Conservation (phyloP, 225 moss, liverwort and hornwort species). For the Straminergon stramineum region DNA sequence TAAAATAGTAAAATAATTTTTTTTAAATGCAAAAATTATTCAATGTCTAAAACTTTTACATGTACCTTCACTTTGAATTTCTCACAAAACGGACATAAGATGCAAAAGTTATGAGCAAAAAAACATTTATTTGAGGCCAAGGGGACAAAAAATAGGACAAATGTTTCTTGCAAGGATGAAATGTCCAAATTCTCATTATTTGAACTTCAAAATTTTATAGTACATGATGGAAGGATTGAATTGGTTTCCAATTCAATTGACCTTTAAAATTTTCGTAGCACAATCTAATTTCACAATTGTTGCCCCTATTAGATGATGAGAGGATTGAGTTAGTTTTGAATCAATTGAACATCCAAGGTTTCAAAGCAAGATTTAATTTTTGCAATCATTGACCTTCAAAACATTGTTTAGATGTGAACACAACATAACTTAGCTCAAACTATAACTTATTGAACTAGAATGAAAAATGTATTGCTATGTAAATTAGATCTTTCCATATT, state of each 20-base stretch:
- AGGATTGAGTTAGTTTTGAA: background rate
- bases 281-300: background rate
- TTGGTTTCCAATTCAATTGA: accelerated
- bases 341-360: background rate
- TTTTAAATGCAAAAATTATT: no score
- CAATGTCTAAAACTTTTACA: no score
- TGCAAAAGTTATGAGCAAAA: no score
- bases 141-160: no score
- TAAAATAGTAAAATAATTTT: no score
- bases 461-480: accelerated
- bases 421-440: background rate
- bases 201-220: accelerated
- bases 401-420: background rate
- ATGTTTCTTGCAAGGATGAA: no score
- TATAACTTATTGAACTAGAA: background rate
- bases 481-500: background rate
- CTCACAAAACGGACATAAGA: no score
- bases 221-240: background rate
- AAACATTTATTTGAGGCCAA: no score
- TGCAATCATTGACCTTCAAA: background rate
- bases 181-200: accelerated
- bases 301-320: accelerated
- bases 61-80: no score
- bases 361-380: background rate
- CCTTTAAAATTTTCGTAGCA: no score